phyloP scores from a whole-genome alignment of 2,329 filamentous ascomycete species.

The Xylaria sp. region DNA sequence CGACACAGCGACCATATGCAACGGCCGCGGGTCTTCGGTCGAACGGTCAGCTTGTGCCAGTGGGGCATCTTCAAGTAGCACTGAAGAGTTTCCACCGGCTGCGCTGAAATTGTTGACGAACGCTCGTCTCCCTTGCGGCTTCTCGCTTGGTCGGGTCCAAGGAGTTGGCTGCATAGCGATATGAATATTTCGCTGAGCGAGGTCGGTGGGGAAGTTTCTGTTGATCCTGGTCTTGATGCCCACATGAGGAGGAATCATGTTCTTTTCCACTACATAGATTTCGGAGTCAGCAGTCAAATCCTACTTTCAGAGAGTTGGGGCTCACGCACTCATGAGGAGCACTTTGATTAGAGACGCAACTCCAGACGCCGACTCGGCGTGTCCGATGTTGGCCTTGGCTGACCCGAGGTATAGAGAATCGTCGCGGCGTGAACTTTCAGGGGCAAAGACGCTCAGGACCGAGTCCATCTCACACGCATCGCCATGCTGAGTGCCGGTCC shows the following conservation, averaged over 20 bases:
- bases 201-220: constrained; percentile 10
- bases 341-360: constrained; percentile 21
- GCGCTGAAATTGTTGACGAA: constrained; percentile 29
- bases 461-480: constrained; percentile 67
- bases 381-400: constrained; percentile 23
- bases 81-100: constrained; percentile 25
- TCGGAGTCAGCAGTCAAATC: no score
- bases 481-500: constrained; percentile 71
- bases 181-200: constrained; percentile 36
- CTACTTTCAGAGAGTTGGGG: no score
- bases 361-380: constrained; percentile 21
- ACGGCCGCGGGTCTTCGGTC: constrained; percentile 6
- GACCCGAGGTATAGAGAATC: constrained; percentile 16
- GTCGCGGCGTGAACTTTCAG: constrained; percentile 22
- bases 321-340: constrained; percentile 22
- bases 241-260: constrained; percentile 17
- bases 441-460: constrained; percentile 62
- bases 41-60: not conserved
- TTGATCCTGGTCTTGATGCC: constrained; percentile 23
- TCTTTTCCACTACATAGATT: no score
- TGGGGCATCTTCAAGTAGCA: constrained; percentile 24
- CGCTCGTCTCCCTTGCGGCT: constrained; percentile 31
- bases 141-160: constrained; percentile 33
- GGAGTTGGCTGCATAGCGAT: constrained; percentile 40
- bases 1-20: constrained; percentile 18